Conservation (phyloP, 768 basidiomycete species). For the Auriscalpium vulgare region DNA sequence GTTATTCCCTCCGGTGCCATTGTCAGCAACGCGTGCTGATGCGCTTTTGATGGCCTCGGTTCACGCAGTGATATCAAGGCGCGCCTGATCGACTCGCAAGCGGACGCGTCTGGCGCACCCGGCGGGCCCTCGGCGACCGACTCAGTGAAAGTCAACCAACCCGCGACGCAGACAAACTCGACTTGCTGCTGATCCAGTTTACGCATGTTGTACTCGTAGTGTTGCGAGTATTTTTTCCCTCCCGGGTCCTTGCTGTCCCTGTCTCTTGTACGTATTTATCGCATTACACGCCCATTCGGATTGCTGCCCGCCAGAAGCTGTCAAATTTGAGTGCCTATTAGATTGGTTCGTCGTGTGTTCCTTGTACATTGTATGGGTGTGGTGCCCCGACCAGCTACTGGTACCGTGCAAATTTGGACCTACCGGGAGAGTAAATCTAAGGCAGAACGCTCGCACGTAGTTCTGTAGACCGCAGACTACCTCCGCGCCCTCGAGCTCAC, state of each 20-base stretch:
- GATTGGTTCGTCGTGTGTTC: no score
- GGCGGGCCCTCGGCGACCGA: constrained; percentile 35
- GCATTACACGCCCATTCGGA: not conserved
- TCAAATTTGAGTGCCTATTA: no score
- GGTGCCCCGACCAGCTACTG: no score
- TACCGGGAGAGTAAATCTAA: no score
- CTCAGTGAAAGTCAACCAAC: constrained; percentile 61
- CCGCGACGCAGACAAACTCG: constrained; percentile 32
- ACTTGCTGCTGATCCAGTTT: constrained; percentile 34
- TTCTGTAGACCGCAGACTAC: no score
- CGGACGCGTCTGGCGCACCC: constrained; percentile 41
- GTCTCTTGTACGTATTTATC: not conserved
- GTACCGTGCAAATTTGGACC: no score
- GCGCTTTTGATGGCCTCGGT: not conserved
- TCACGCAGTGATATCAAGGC: constrained; percentile 85
- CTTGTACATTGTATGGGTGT: no score
- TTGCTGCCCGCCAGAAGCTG: no score
- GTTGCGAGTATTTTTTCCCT: no score
- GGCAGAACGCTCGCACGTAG: no score
- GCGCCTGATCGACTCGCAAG: constrained; percentile 91
- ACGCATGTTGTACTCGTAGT: no score
- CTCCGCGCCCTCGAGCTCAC: no score
- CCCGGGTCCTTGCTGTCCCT: not conserved
- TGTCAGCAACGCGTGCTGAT: not conserved
- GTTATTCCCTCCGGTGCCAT: not conserved